Evolutionary conservation across 192 early-diverging fungal genomes (phyloP).

Genomic region (Linnemannia hyalina): DNA sequence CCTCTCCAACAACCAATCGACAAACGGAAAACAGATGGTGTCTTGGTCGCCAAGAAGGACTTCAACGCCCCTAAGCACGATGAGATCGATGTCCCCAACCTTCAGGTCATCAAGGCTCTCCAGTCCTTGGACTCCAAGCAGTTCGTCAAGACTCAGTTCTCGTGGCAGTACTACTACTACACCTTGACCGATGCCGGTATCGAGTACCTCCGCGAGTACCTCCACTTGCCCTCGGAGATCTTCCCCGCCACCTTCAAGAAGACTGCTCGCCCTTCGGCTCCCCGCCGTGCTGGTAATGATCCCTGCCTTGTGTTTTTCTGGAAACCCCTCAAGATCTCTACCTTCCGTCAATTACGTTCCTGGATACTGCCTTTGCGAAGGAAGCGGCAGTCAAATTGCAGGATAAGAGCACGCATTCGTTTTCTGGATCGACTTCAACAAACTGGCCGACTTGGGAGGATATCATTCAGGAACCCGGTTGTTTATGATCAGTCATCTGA

Average conservation of each 20-base stretch:
- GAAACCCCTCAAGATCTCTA: too few species aligned
- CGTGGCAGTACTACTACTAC: conserved; percentile 99
- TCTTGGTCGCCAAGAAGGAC: conserved; percentile 99
- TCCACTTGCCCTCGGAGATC: conserved; percentile 97
- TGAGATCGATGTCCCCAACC: conserved; percentile 97
- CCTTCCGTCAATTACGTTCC: background rate
- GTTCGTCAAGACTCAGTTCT: conserved; percentile 96
- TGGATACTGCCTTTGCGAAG: background rate
- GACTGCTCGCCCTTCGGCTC: conserved; percentile 82
- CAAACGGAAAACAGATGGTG: conserved; percentile 80
- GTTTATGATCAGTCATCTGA: background rate
- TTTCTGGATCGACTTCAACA: background rate
- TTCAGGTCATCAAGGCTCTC: conserved; percentile 99
- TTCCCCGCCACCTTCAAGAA: conserved; percentile 98
- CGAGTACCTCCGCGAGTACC: conserved; percentile 96
- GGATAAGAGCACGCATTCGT: background rate
- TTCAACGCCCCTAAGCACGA: conserved; percentile 95
- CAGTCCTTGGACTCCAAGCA: conserved; percentile 96
- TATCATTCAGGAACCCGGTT: background rate
- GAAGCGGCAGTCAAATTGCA: background rate
- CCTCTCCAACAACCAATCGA: conserved; percentile 15
- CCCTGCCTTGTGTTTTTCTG: conserved; percentile 1
- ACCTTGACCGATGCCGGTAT: conserved; percentile 98
- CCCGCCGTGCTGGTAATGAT: conserved; percentile 75
- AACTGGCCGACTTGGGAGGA: background rate